Conservation (phyloP, 495 filamentous ascomycete genomes). For the Chaetomidium leptoderma region DNA sequence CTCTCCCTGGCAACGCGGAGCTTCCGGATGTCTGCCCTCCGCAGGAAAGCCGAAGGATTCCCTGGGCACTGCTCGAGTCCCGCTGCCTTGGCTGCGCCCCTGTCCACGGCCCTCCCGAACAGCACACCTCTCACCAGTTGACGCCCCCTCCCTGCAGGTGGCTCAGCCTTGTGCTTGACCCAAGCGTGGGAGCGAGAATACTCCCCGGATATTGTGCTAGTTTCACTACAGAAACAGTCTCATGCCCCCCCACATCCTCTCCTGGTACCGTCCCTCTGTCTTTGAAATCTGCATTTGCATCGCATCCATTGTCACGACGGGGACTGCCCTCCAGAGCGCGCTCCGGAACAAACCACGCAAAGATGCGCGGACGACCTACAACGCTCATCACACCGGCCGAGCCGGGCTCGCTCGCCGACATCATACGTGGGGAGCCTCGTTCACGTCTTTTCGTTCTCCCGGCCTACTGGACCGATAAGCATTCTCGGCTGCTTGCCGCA, state of each 20-base stretch:
- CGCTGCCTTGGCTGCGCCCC: too few species aligned
- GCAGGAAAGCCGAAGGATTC: background rate
- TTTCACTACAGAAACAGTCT: background rate
- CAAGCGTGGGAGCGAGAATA: background rate
- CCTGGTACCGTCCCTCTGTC: background rate
- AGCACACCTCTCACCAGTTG: background rate
- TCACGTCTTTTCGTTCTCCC: background rate
- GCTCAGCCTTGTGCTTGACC: background rate
- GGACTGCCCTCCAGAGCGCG: background rate
- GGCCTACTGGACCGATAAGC: background rate
- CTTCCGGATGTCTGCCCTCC: background rate
- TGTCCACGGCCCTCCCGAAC: background rate
- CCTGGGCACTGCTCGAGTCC: background rate
- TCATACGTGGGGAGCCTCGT: background rate
- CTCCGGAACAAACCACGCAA: background rate
- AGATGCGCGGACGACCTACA: background rate
- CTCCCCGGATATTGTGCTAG: background rate
- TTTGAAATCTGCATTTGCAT: background rate
- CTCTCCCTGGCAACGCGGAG: background rate
- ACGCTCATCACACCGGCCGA: background rate
- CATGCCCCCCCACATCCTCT: background rate
- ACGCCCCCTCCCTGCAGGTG: background rate
- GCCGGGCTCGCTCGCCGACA: background rate
- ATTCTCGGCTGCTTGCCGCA: background rate
- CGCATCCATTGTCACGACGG: background rate